phyloP scores from a whole-genome alignment of 805 yeast genomes.

The Ogataea degrootiae region DNA sequence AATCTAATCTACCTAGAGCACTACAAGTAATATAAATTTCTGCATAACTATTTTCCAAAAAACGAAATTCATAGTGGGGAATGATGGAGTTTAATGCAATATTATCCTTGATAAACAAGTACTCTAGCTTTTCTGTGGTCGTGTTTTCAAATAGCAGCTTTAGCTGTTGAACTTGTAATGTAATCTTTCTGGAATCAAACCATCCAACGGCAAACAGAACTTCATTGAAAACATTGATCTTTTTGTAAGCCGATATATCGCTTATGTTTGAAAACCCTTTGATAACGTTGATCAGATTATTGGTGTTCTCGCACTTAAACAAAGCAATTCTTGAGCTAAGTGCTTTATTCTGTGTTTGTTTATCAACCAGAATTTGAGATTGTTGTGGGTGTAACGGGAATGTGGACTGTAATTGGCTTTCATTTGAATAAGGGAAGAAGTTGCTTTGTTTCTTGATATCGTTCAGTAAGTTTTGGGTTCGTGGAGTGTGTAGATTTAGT shows the following conservation, averaged over 20 bases:
- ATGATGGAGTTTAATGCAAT: slow-evolving; percentile 9
- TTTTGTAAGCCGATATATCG: slow-evolving; percentile 14
- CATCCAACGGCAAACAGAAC: slow-evolving; percentile 23
- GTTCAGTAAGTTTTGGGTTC: no score
- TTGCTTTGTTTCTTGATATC: no score
- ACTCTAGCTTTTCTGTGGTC: slow-evolving; percentile 4
- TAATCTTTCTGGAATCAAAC: slow-evolving; percentile 25
- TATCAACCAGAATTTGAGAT: no score
- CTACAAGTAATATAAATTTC: slow-evolving; percentile 14
- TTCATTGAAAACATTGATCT: slow-evolving; percentile 1
- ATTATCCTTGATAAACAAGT: slow-evolving; percentile 5
- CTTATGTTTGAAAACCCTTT: slow-evolving; percentile 8
- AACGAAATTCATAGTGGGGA: slow-evolving; percentile 17
- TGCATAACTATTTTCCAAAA: slow-evolving; percentile 21
- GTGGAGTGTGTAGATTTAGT: no score
- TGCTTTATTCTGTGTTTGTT: background rate
- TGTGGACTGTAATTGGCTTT: no score
- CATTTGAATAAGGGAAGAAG: no score
- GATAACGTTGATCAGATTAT: slow-evolving; percentile 7
- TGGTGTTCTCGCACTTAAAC: slow-evolving; percentile 7
- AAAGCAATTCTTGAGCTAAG: slow-evolving; percentile 11
- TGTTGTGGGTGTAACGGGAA: no score
- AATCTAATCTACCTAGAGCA: background rate
- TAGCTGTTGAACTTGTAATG: slow-evolving; percentile 13
- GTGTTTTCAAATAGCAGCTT: slow-evolving; percentile 9